phyloP scores from a whole-genome alignment of 176 grass and related monocot genomes.

The Musa beccarii region DNA sequence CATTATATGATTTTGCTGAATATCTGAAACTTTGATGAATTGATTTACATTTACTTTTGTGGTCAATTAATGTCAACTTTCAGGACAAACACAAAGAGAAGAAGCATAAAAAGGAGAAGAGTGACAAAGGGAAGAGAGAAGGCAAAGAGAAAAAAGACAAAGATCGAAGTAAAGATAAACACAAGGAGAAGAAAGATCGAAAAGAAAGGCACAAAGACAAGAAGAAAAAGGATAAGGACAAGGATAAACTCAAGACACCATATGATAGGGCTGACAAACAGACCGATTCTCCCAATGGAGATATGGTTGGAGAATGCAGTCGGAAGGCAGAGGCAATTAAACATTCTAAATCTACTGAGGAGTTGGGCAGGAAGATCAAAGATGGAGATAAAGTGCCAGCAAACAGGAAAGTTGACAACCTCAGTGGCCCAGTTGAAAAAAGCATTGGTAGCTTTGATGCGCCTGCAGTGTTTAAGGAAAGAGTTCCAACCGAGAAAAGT shows the following conservation, averaged over 20 bases:
- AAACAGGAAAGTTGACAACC: conserved; percentile 32
- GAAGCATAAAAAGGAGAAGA: conserved; percentile 50
- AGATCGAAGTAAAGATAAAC: conserved; percentile 19
- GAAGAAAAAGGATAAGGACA: conserved; percentile 33
- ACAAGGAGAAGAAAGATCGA: conserved; percentile 19
- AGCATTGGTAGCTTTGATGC: conserved; percentile 30
- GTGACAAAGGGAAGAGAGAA: conserved; percentile 16
- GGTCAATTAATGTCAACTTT: conserved; percentile 12
- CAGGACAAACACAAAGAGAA: conserved; percentile 71
- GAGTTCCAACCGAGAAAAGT: conserved; percentile 35
- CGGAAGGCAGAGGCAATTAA: conserved; percentile 37
- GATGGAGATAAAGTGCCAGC: conserved; percentile 37
- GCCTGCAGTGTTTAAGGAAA: conserved; percentile 33
- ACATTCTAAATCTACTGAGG: conserved; percentile 42
- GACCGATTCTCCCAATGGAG: conserved; percentile 23
- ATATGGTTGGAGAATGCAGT: conserved; percentile 38
- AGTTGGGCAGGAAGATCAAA: conserved; percentile 39
- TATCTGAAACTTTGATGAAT: conserved; percentile 6
- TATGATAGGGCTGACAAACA: conserved; percentile 36
- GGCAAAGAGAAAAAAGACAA: conserved; percentile 20
- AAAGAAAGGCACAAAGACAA: conserved; percentile 18
- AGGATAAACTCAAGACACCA: conserved; percentile 55
- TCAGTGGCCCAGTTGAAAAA: conserved; percentile 33
- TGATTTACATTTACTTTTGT: not conserved
- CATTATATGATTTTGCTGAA: conserved; percentile 7